These are phyloP conservation scores for Beauveria pseudobassiana DNA, from an alignment of 2,329 filamentous ascomycete species.

Conservation along the genomic window DNA sequence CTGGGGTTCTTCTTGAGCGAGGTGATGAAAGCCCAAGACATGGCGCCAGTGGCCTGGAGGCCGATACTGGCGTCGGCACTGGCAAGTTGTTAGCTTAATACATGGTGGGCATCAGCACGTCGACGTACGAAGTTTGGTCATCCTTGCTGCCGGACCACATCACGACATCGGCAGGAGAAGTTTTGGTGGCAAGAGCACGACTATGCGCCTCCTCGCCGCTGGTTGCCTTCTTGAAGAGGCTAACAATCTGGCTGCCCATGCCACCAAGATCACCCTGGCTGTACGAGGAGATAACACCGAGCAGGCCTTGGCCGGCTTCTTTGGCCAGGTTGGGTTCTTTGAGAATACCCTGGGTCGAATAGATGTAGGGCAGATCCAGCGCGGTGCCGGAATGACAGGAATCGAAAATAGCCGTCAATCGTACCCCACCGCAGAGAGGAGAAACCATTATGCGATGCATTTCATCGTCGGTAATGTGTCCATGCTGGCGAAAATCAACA, in stretches of 20 bases:
- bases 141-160: conserved; percentile 99
- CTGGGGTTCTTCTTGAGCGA: conserved; percentile 90
- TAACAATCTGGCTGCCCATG: conserved; percentile 72
- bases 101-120: no score
- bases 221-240: conserved; percentile 84
- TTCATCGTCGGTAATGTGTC: conserved; percentile 77
- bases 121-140: conserved; percentile 78
- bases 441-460: conserved; percentile 68
- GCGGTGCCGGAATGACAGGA: conserved; percentile 62
- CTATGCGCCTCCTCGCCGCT: conserved; percentile 74
- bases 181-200: conserved; percentile 79
- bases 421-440: conserved; percentile 47
- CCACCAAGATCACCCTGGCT: conserved; percentile 69
- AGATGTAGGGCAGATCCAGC: conserved; percentile 60
- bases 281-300: conserved; percentile 52
- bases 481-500: conserved; percentile 70
- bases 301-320: conserved; percentile 57
- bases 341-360: conserved; percentile 60
- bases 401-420: conserved; percentile 56
- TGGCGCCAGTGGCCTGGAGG: conserved; percentile 87
- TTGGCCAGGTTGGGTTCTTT: conserved; percentile 63
- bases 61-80: conserved; percentile 90
- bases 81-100: conserved; percentile 8
- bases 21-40: conserved; percentile 96
- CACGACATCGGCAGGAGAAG: conserved; percentile 87